Conservation (phyloP, 208 protist species). For the Leishmania tropica region DNA sequence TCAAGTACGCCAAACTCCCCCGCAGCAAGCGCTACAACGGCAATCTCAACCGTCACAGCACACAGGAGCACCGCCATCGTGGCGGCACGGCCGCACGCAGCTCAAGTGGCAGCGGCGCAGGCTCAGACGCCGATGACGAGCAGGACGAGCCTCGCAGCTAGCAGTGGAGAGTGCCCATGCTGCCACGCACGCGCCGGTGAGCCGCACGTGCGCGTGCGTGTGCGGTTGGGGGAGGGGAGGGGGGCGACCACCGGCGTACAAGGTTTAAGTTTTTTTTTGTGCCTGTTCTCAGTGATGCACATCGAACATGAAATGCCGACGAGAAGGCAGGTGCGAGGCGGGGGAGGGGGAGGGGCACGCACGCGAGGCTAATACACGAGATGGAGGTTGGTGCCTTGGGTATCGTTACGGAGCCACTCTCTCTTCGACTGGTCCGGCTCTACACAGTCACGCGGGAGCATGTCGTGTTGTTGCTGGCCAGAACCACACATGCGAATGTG, state of each 20-base stretch:
- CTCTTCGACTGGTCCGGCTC: not conserved
- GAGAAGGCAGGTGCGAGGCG: not conserved
- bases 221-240: too few relatives aligned
- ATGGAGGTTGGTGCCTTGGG: not conserved
- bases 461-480: not conserved
- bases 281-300: too few relatives aligned
- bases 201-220: not conserved
- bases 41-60: not conserved
- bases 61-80: not conserved
- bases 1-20: not conserved
- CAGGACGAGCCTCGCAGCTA: not conserved
- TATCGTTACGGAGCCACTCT: not conserved
- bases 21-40: not conserved
- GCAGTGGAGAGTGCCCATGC: not conserved
- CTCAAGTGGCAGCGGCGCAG: slow-evolving; percentile 6
- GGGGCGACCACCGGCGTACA: too few relatives aligned
- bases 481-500: not conserved
- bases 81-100: not conserved
- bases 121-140: not conserved
- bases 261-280: too few relatives aligned
- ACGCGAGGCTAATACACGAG: not conserved
- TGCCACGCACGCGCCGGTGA: not conserved
- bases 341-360: not conserved
- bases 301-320: not conserved
- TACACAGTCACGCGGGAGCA: not conserved